Evolutionary conservation across 1,139 yeast species (phyloP).

Genomic region (Nakaseomyces bracarensis): DNA sequence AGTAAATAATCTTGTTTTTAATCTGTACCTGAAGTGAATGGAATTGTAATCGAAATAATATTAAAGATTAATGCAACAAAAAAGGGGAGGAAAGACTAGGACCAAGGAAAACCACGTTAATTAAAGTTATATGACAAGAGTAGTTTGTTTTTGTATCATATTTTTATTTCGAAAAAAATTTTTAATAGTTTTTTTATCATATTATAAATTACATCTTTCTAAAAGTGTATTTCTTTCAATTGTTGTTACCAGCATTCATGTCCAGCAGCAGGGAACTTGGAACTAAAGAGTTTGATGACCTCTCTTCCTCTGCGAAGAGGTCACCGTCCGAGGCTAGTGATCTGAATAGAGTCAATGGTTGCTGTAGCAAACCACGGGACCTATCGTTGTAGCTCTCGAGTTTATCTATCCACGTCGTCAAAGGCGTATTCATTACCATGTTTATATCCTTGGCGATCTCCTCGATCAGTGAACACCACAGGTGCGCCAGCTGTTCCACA

Average conservation of each 20-base stretch:
- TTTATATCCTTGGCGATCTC: slow-evolving; percentile 35
- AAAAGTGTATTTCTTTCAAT: neutral
- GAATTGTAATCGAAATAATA: too few species aligned
- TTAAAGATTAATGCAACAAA: neutral
- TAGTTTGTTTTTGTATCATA: too few species aligned
- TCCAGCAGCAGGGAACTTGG: neutral
- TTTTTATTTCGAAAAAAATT: too few species aligned
- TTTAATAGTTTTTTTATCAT: too few species aligned
- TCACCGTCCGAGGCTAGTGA: slow-evolving; percentile 9
- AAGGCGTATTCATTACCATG: slow-evolving; percentile 34
- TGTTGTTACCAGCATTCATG: neutral
- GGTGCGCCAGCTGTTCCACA: slow-evolving; percentile 68
- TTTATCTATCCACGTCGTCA: slow-evolving; percentile 46
- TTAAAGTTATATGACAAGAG: neutral
- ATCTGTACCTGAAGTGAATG: neutral
- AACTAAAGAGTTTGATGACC: slow-evolving; percentile 4
- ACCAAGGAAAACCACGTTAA: too few species aligned
- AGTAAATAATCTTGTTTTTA: neutral
- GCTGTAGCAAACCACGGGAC: slow-evolving; percentile 43
- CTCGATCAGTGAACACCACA: slow-evolving; percentile 60
- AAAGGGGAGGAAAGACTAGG: too few species aligned
- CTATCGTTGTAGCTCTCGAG: slow-evolving; percentile 51
- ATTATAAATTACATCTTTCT: too few species aligned
- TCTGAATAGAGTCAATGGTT: slow-evolving; percentile 42
- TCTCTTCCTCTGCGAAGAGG: neutral